Evolutionary conservation across 2,329 filamentous ascomycete species (phyloP).

Genomic region (Aspergillus sojae): DNA sequence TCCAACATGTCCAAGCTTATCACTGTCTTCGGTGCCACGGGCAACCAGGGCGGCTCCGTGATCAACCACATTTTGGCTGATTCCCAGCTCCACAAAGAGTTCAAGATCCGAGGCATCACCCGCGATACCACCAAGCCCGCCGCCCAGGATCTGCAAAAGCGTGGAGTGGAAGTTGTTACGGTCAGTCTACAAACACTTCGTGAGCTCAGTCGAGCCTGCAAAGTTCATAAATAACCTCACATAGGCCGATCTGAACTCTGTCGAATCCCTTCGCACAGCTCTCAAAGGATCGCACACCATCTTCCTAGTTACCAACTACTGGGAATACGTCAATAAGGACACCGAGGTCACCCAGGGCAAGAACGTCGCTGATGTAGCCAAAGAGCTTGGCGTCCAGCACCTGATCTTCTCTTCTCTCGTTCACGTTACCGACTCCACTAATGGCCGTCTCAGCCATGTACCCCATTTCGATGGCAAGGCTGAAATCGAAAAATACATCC

Average conservation of each 20-base stretch:
- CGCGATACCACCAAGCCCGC: constrained; percentile 44
- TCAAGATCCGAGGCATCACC: constrained; percentile 54
- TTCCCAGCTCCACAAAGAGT: constrained; percentile 40
- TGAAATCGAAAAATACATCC: constrained; percentile 42
- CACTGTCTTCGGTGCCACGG: not conserved
- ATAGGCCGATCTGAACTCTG: constrained; percentile 46
- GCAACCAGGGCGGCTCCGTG: not conserved
- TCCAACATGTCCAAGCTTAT: constrained; percentile 1
- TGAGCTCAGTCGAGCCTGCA: not conserved
- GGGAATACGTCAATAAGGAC: constrained; percentile 16
- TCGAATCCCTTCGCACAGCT: constrained; percentile 43
- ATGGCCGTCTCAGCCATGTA: constrained; percentile 38
- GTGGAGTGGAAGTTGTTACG: constrained; percentile 40
- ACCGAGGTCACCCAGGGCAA: constrained; percentile 39
- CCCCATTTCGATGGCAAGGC: constrained; percentile 48
- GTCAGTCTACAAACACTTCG: constrained; percentile 14
- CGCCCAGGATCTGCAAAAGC: constrained; percentile 29
- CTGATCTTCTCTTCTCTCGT: constrained; percentile 47
- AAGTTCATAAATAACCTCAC: not conserved
- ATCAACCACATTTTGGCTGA: not conserved
- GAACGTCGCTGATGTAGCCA: constrained; percentile 41
- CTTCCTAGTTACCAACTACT: constrained; percentile 54
- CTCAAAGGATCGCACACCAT: constrained; percentile 51
- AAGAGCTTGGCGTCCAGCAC: constrained; percentile 40
- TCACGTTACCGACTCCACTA: constrained; percentile 32